Base-by-base conservation (phyloP, 106 monocot species). In the Allium cepa region DNA sequence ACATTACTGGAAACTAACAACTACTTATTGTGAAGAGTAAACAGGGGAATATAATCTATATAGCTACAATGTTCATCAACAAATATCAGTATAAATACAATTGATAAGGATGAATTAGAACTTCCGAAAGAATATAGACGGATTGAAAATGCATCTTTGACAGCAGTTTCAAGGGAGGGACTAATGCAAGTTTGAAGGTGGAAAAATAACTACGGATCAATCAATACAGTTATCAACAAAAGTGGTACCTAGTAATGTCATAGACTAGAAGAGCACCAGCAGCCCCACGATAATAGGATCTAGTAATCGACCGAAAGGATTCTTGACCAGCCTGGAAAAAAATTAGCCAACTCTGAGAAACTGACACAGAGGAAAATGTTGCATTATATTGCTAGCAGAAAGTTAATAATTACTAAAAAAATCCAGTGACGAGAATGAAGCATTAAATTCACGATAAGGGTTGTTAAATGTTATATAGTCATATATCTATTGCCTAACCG, bases 311-410 rank as follows among this genome's bases (percentile, higher is more conserved):
- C 62, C 84, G 77, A 73, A 84, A 84, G 8, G 79, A 80, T 74
- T 73, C 84, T 62, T 80, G 84, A 8, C 84, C 79, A 11, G 77
- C 70, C 77, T 76, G 53, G 13, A 50, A 59, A 62, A 97, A 92
- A 73, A 92, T 92, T 56, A 92, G 92, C 97, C 97, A 97, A 66
- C 92, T 97, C 80, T 97, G 92, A 59, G 92, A 81, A 76, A 92
- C 92, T 56, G 96, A 92, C 57, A 92, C 76, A 78, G 88, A 71
- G 91, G 92, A 8, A 89, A 88, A 46, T 86, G 96, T 74, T 96
- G 96, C 78, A 96, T 92, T 9, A 88, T 75, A 73, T 92, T 92
- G 76, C 89, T 91, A 2, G 84, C 92, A 64, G 92, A 96, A 69
- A 92, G 92, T 73, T 92, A 67, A 14, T 92, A 78, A 73, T 36